A percentile compares a stretch with the other conserved stretches of the same genome.
Evolutionary conservation across 2,329 filamentous ascomycete genomes (phyloP).

Genomic region (Aspergillus flavus): DNA sequence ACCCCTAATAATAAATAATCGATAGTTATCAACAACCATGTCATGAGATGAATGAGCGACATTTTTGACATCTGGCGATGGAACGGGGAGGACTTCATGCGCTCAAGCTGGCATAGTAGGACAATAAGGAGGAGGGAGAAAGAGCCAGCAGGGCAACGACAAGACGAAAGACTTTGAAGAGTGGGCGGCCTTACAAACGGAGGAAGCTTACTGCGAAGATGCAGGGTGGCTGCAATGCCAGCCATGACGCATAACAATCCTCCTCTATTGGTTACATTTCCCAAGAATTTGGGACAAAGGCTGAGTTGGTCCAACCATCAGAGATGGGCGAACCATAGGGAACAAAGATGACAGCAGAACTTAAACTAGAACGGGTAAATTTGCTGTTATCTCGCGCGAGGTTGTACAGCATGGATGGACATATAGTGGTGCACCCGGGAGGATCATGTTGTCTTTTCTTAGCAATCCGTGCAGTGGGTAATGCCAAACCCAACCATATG

Average conservation of each 20-base stretch:
- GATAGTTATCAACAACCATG: conserved; percentile 5
- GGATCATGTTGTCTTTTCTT: background rate
- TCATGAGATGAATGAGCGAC: background rate
- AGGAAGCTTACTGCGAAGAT: background rate
- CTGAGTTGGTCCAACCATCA: background rate
- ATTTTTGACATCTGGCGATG: background rate
- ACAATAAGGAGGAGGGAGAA: background rate
- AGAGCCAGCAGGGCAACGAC: background rate
- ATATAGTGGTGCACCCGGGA: background rate
- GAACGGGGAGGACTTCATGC: background rate
- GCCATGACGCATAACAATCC: background rate
- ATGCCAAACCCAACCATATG: background rate
- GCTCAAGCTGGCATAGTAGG: background rate
- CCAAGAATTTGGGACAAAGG: background rate
- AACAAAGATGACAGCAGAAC: background rate
- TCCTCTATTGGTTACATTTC: background rate
- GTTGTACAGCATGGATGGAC: background rate
- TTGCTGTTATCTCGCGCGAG: background rate
- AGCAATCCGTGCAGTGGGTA: background rate
- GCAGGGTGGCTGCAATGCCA: background rate
- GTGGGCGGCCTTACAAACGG: background rate
- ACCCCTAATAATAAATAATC: background rate
- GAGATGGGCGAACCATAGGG: background rate
- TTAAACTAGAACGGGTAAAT: background rate
- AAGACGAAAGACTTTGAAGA: background rate